Percentiles rank a stretch among this genome's conserved stretches.
Evolutionary conservation across 2,329 filamentous ascomycete species (phyloP).

Genomic region (Didymella segeticola): DNA sequence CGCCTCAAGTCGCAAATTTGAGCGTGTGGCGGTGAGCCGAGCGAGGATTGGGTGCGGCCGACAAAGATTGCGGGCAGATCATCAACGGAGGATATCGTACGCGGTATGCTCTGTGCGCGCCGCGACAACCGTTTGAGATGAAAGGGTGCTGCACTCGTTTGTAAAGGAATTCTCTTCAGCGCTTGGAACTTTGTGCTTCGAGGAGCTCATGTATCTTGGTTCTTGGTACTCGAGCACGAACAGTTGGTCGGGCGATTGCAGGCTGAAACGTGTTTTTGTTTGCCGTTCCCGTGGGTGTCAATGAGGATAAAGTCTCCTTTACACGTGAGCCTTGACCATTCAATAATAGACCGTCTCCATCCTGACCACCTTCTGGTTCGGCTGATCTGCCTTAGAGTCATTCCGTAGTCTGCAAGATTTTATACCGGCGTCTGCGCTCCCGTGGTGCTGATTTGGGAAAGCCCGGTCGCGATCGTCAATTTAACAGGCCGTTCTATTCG

Average conservation of each 20-base stretch:
- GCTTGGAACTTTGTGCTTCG: constrained; percentile 12
- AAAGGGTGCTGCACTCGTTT: constrained; percentile 21
- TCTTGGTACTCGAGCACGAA: background rate
- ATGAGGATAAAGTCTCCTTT: constrained; percentile 28
- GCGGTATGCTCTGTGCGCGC: constrained; percentile 30
- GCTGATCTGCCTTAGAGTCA: constrained; percentile 37
- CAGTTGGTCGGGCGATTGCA: constrained; percentile 27
- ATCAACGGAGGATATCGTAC: constrained; percentile 23
- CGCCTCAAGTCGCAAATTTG: constrained; percentile 20
- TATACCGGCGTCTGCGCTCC: constrained; percentile 22
- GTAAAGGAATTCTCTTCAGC: constrained; percentile 16
- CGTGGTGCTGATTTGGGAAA: constrained; percentile 28
- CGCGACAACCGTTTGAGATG: constrained; percentile 28
- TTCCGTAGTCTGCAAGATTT: constrained; percentile 30
- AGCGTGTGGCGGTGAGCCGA: constrained; percentile 31
- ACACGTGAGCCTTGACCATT: constrained; percentile 34
- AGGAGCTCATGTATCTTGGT: background rate
- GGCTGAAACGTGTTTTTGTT: constrained; percentile 30
- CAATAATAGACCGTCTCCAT: constrained; percentile 30
- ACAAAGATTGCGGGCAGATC: constrained; percentile 33
- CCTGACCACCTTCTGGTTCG: constrained; percentile 38
- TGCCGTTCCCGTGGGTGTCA: constrained; percentile 22
- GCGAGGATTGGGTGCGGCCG: constrained; percentile 25
- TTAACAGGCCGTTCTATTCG: constrained; percentile 24
- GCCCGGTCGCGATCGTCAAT: constrained; percentile 30